A percentile compares a stretch with the other conserved stretches of the same genome.
phyloP scores from a whole-genome alignment of 345 rosid species.

The Sisymbrium irio region DNA sequence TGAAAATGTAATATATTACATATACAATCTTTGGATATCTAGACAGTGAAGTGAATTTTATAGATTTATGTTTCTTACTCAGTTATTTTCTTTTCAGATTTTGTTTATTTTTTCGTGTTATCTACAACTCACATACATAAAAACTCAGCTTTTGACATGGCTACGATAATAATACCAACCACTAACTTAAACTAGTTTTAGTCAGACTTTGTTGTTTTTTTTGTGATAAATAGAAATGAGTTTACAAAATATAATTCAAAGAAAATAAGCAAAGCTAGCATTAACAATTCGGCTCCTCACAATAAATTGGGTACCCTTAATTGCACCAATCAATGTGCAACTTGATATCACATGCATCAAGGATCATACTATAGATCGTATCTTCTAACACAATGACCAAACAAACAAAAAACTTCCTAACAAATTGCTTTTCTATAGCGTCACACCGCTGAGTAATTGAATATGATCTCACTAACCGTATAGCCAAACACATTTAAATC shows the following conservation, averaged over 20 bases:
- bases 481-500: background rate
- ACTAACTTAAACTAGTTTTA: background rate
- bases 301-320: slow-evolving; percentile 31
- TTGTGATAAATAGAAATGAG: background rate
- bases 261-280: slow-evolving; percentile 22
- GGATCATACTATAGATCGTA: slow-evolving; percentile 22
- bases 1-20: background rate
- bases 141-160: background rate
- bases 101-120: background rate
- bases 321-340: slow-evolving; percentile 34
- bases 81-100: background rate
- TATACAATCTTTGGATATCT: background rate
- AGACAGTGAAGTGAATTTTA: background rate
- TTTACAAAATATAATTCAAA: background rate
- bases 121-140: background rate
- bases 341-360: slow-evolving; percentile 35
- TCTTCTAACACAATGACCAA: slow-evolving; percentile 11
- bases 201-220: background rate
- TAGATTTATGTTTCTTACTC: background rate
- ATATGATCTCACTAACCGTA: background rate
- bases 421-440: background rate
- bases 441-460: background rate
- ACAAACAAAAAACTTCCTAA: background rate
- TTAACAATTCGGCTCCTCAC: slow-evolving; percentile 20
- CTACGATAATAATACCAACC: background rate